Conservation (phyloP, 441 rosid genomes). For the Populus tomentosa region DNA sequence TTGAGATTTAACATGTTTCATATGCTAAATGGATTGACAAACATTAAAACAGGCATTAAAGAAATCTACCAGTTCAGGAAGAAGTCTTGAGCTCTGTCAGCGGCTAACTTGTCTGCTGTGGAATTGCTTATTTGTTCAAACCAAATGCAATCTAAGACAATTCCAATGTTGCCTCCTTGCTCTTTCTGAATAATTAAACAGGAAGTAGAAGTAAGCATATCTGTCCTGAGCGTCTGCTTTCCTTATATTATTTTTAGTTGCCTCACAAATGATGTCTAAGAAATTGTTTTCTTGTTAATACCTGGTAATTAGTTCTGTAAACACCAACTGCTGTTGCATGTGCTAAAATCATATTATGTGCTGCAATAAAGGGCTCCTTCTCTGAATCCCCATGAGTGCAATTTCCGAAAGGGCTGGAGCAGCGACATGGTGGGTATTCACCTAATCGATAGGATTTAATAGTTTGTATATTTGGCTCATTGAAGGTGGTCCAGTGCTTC, state of each 20-base stretch:
- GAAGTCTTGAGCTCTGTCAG: slow-evolving; percentile 48
- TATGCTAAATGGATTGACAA: not conserved
- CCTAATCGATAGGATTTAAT: slow-evolving; percentile 31
- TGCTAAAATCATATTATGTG: slow-evolving; percentile 57
- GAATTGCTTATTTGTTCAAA: slow-evolving; percentile 54
- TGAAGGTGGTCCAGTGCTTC: slow-evolving; percentile 49
- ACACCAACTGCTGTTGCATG: slow-evolving; percentile 47
- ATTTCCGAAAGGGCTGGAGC: slow-evolving; percentile 51
- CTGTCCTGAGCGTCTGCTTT: not conserved
- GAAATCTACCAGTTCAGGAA: slow-evolving; percentile 36
- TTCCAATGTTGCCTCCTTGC: slow-evolving; percentile 52
- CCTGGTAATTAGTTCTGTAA: slow-evolving; percentile 56
- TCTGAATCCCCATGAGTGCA: slow-evolving; percentile 54
- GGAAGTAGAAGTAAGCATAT: no score
- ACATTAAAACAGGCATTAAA: not conserved
- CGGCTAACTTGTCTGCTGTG: slow-evolving; percentile 38
- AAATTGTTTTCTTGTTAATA: slow-evolving; percentile 1
- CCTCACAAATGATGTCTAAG: not conserved
- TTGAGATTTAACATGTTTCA: not conserved
- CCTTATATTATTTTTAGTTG: not conserved
- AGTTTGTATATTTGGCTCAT: slow-evolving; percentile 54
- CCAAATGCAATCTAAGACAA: slow-evolving; percentile 46
- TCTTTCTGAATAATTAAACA: slow-evolving; percentile 19
- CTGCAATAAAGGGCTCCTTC: slow-evolving; percentile 54
- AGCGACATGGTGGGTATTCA: slow-evolving; percentile 42